A percentile compares a stretch with the other conserved stretches of the same genome.
These are phyloP conservation scores for Tetradesmus obliquus DNA, from an alignment of 139 green algal genomes.

Conservation along the genomic window DNA sequence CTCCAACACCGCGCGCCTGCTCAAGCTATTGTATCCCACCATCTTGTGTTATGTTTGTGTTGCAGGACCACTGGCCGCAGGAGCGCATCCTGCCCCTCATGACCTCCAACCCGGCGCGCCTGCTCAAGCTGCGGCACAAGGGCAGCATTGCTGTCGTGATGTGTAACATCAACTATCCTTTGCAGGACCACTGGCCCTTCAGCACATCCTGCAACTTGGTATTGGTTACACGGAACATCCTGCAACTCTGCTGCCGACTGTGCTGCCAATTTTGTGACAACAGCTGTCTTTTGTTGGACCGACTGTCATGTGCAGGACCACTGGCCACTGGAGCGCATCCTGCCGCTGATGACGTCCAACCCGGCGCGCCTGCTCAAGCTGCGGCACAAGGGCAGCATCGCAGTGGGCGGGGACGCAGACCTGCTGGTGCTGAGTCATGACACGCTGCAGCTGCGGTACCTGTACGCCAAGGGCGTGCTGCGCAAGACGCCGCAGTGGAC, in stretches of 20 bases:
- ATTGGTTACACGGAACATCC: background rate
- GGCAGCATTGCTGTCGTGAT: background rate
- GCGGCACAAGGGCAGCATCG: conserved; percentile 7
- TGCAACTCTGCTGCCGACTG: no score
- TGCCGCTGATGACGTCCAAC: conserved; percentile 35
- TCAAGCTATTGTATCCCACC: background rate
- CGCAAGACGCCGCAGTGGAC: conserved; percentile 17
- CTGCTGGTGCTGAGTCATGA: conserved; percentile 26
- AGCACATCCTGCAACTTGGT: background rate
- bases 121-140: conserved; percentile 8
- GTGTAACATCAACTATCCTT: no score
- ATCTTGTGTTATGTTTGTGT: background rate
- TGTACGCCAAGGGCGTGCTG: conserved; percentile 19
- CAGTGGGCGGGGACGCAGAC: conserved; percentile 21
- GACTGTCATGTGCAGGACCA: background rate
- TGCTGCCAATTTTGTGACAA: background rate
- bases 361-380: conserved; percentile 28
- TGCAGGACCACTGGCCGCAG: conserved; percentile 3
- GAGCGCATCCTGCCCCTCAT: background rate
- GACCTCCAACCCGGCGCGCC: background rate
- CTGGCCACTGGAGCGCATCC: conserved; percentile 33
- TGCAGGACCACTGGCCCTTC: background rate
- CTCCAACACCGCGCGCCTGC: background rate
- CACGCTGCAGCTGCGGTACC: conserved; percentile 10
- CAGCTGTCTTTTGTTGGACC: background rate